Percentiles rank a stretch among this genome's conserved stretches.
These are phyloP conservation scores for Cicer cuneatum DNA, from an alignment of 306 rosid species.

Conservation along the genomic window DNA sequence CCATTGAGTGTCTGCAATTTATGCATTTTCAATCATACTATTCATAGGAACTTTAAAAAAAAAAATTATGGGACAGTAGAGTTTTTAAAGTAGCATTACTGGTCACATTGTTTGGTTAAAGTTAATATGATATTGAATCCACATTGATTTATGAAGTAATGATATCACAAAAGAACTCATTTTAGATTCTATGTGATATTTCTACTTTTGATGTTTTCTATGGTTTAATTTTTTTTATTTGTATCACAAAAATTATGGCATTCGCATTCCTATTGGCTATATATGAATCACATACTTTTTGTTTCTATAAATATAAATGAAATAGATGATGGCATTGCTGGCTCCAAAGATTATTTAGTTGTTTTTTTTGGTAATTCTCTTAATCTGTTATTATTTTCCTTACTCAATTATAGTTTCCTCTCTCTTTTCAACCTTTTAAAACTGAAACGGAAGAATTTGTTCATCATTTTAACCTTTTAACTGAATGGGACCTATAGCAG, in stretches of 20 bases:
- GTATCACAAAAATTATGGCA: constrained; percentile 2
- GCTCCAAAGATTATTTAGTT: background rate
- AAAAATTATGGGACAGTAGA: background rate
- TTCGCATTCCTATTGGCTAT: background rate
- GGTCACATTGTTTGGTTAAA: background rate
- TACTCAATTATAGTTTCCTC: background rate
- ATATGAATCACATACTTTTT: background rate
- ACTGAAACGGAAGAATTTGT: constrained; percentile 22
- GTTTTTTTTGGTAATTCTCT: background rate
- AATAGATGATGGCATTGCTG: background rate
- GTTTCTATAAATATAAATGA: background rate
- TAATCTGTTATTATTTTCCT: background rate
- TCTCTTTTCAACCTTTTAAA: constrained; percentile 19
- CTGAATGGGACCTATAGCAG: constrained; percentile 25
- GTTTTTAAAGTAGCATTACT: background rate
- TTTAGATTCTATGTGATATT: constrained; percentile 8
- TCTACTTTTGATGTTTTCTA: background rate
- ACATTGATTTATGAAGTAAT: constrained; percentile 8
- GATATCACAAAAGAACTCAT: background rate
- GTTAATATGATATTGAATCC: background rate
- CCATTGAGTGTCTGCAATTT: background rate
- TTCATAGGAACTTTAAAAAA: background rate
- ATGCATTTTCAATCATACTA: background rate
- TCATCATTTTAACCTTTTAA: constrained; percentile 27
- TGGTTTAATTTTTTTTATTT: background rate